Evolutionary conservation across 2,329 filamentous ascomycete genomes (phyloP).

Genomic region (Stagonosporopsis cucurbitacearum): DNA sequence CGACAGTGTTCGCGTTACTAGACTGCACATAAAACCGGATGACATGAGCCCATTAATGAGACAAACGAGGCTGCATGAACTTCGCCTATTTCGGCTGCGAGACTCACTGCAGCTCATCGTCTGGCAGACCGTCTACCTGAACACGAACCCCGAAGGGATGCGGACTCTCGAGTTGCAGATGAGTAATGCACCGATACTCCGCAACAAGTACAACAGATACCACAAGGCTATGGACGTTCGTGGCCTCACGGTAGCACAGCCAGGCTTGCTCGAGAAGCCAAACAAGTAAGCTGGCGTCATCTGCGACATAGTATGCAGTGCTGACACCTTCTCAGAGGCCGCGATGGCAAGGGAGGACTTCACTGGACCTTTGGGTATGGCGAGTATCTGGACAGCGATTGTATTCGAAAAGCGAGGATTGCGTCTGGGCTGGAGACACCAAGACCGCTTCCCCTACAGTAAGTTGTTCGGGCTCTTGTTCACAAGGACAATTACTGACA

Average conservation of each 20-base stretch:
- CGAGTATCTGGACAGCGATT: slow-evolving; percentile 44
- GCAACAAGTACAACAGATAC: slow-evolving; percentile 27
- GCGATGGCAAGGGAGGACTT: slow-evolving; percentile 38
- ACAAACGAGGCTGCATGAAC: slow-evolving; percentile 34
- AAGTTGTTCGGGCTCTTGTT: not conserved
- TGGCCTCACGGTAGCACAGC: slow-evolving; percentile 28
- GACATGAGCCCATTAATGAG: slow-evolving; percentile 35
- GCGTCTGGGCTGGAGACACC: slow-evolving; percentile 30
- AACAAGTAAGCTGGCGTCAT: slow-evolving; percentile 29
- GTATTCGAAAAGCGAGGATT: slow-evolving; percentile 43
- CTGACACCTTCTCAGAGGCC: slow-evolving; percentile 27
- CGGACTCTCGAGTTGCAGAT: slow-evolving; percentile 38
- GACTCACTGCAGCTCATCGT: slow-evolving; percentile 37
- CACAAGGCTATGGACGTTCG: slow-evolving; percentile 29
- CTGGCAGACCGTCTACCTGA: slow-evolving; percentile 43
- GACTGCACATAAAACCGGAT: slow-evolving; percentile 30
- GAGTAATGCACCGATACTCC: slow-evolving; percentile 34
- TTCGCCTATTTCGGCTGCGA: slow-evolving; percentile 38
- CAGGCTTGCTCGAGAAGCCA: slow-evolving; percentile 21
- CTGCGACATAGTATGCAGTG: not conserved
- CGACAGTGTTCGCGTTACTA: slow-evolving; percentile 16
- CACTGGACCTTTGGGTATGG: slow-evolving; percentile 38
- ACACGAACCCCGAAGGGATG: slow-evolving; percentile 28
- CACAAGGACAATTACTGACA: not conserved
- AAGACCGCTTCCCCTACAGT: slow-evolving; percentile 31